Percentiles rank a stretch among this genome's conserved stretches.
These are phyloP conservation scores for Paramecium pentaurelia DNA, from an alignment of 73 alveolate genomes.

Conservation along the genomic window DNA sequence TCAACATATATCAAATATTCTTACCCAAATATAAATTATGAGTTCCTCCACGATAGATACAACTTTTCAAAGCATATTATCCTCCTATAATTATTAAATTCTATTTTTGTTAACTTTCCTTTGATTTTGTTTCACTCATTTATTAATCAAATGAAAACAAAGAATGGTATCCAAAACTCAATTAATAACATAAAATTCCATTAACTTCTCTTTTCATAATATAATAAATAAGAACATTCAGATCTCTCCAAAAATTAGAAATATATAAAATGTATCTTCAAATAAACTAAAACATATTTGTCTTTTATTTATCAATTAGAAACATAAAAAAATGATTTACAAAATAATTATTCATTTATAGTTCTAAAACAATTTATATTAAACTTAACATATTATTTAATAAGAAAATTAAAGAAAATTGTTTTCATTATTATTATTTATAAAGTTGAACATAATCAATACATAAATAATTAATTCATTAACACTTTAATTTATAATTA, in stretches of 20 bases:
- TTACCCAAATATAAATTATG: constrained; percentile 25
- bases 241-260: background rate
- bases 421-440: too few species aligned
- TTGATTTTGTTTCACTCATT: constrained; percentile 46
- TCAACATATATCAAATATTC: background rate
- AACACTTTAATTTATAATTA: too few species aligned
- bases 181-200: background rate
- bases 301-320: too few species aligned
- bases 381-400: too few species aligned
- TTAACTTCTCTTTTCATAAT: background rate
- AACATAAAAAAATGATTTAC: too few species aligned
- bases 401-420: too few species aligned
- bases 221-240: background rate
- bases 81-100: background rate
- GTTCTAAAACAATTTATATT: too few species aligned
- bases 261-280: too few species aligned
- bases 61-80: background rate
- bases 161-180: background rate
- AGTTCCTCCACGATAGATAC: background rate
- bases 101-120: background rate
- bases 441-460: too few species aligned
- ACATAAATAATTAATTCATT: too few species aligned
- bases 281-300: too few species aligned
- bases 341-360: too few species aligned
- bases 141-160: background rate